A percentile compares a stretch with the other conserved stretches of the same genome.
phyloP scores from a whole-genome alignment of 345 rosid genomes.

The Eucalyptus melliodora region DNA sequence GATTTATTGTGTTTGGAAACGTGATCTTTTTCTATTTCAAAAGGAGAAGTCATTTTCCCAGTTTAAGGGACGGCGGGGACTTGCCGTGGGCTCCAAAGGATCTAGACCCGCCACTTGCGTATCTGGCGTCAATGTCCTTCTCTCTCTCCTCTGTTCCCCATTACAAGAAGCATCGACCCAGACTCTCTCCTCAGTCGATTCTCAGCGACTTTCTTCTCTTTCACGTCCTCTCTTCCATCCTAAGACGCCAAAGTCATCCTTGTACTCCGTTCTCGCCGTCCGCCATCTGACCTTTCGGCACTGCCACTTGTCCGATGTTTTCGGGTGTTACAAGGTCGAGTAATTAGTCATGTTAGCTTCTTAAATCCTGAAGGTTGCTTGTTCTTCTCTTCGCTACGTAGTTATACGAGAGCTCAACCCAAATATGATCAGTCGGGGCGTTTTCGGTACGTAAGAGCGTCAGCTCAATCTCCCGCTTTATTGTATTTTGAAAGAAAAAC shows the following conservation, averaged over 20 bases:
- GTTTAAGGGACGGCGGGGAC: neutral
- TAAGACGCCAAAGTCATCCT: neutral
- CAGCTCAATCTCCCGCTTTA: neutral
- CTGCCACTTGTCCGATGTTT: neutral
- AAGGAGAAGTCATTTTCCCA: neutral
- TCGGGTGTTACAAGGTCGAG: neutral
- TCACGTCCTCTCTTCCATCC: neutral
- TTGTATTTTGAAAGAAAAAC: neutral
- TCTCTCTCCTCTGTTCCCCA: neutral
- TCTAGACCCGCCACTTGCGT: neutral
- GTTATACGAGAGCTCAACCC: neutral
- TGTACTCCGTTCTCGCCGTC: neutral
- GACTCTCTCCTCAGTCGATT: neutral
- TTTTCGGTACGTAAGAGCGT: neutral
- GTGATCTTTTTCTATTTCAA: conserved; percentile 22
- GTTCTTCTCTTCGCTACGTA: neutral
- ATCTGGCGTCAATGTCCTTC: neutral
- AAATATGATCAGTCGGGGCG: neutral
- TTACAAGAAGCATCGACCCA: neutral
- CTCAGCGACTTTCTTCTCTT: neutral
- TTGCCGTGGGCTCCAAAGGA: neutral
- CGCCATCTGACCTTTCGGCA: neutral
- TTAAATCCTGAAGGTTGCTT: neutral
- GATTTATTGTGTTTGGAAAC: conserved; percentile 21
- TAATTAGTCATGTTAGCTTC: neutral